Evolutionary conservation across 2,329 filamentous ascomycete species (phyloP).

Genomic region (Pseudodiploospora longispora): DNA sequence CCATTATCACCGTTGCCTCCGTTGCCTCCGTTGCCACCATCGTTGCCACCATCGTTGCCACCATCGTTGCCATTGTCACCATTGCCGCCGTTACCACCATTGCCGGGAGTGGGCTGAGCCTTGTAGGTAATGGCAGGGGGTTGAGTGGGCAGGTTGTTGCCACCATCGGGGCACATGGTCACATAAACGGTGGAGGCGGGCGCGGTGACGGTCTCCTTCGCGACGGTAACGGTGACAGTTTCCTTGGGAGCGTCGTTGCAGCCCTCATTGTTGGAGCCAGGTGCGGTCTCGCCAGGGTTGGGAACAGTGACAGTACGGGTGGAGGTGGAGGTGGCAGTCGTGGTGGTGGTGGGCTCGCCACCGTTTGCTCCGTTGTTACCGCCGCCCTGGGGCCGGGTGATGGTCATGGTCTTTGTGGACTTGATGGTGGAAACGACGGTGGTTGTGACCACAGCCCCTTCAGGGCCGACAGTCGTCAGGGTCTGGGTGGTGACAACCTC

Average conservation of each 20-base stretch:
- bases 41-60: slow-evolving; percentile 6
- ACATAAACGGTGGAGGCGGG: slow-evolving; percentile 29
- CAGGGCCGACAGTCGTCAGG: slow-evolving; percentile 25
- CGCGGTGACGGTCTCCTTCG: slow-evolving; percentile 15
- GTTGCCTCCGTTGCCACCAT: slow-evolving; percentile 10
- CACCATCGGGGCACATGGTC: slow-evolving; percentile 19
- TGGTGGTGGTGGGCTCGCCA: slow-evolving; percentile 28
- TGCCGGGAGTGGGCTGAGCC: slow-evolving; percentile 1
- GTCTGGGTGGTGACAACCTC: slow-evolving; percentile 24
- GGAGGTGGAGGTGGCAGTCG: slow-evolving; percentile 27
- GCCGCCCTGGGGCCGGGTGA: slow-evolving; percentile 12
- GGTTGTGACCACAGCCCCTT: slow-evolving; percentile 30
- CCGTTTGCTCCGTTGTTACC: slow-evolving; percentile 2
- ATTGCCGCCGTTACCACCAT: slow-evolving; percentile 5
- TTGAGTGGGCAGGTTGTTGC: slow-evolving; percentile 11
- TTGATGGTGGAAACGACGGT: slow-evolving; percentile 35
- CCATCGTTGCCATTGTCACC: slow-evolving; percentile 4
- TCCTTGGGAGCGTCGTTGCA: slow-evolving; percentile 9
- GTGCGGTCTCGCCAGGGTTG: slow-evolving; percentile 15
- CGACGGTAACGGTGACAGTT: slow-evolving; percentile 21
- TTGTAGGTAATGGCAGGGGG: slow-evolving; percentile 15
- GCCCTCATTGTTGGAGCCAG: slow-evolving; percentile 9
- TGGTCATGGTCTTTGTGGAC: slow-evolving; percentile 27
- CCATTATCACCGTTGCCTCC: slow-evolving; percentile 1
- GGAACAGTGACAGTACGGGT: slow-evolving; percentile 28